phyloP scores from a whole-genome alignment of 2,329 filamentous ascomycete genomes.

The Scytalidium lignicola region DNA sequence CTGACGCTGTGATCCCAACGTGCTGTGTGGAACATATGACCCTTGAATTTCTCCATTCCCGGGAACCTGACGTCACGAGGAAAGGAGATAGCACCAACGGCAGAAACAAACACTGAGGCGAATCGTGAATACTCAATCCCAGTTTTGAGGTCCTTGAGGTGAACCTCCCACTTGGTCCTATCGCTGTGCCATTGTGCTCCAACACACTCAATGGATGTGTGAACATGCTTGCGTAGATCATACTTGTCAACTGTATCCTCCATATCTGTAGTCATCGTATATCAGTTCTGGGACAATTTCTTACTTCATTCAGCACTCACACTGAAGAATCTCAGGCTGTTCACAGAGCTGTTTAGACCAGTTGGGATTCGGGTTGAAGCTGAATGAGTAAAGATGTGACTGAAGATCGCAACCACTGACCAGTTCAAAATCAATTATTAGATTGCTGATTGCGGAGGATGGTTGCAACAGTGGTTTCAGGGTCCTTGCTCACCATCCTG shows the following conservation, averaged over 20 bases:
- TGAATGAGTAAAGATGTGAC: constrained; percentile 1
- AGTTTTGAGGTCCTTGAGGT: background rate
- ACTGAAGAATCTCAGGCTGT: constrained; percentile 5
- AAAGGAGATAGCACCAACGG: background rate
- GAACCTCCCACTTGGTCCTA: background rate
- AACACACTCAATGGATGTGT: background rate
- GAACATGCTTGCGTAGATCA: background rate
- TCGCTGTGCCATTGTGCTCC: background rate
- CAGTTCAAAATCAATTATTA: background rate
- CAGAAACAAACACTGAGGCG: background rate
- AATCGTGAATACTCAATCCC: background rate
- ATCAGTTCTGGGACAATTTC: too few relatives aligned
- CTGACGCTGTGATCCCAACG: constrained; percentile 3
- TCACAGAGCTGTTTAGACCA: background rate
- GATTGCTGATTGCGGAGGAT: background rate
- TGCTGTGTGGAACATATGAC: constrained; percentile 3
- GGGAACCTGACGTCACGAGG: background rate
- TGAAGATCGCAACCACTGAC: too few relatives aligned
- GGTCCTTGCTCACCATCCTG: constrained; percentile 6
- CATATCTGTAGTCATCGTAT: background rate
- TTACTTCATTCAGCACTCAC: too few relatives aligned
- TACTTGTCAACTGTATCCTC: too few relatives aligned
- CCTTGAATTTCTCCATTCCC: constrained; percentile 3
- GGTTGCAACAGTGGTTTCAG: too few relatives aligned
- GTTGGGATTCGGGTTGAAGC: constrained; percentile 1